These are phyloP conservation scores for Suillus lakei DNA, from an alignment of 768 basidiomycete species.

Conservation along the genomic window DNA sequence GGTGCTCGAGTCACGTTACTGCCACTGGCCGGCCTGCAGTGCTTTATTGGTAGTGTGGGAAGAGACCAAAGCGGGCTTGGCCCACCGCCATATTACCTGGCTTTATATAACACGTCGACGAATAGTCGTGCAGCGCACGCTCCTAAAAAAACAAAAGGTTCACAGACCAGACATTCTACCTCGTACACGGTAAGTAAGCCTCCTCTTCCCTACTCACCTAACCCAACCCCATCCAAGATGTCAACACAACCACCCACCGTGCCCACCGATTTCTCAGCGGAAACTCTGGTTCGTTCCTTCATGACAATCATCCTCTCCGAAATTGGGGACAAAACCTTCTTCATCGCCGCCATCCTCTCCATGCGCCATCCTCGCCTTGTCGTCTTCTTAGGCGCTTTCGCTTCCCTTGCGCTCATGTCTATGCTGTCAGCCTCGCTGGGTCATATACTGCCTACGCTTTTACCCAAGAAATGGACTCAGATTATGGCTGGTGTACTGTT, in stretches of 20 bases:
- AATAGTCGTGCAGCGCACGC: not conserved
- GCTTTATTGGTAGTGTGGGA: not conserved
- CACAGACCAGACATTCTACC: not conserved
- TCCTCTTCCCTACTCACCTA: not conserved
- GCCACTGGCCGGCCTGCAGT: too few species aligned
- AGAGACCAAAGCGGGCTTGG: not conserved
- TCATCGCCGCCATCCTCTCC: conserved; percentile 88
- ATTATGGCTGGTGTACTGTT: conserved; percentile 81
- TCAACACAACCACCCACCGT: not conserved
- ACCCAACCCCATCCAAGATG: not conserved
- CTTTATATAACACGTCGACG: not conserved
- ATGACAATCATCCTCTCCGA: conserved; percentile 92
- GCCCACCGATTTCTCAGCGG: not conserved
- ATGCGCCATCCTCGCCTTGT: conserved; percentile 88
- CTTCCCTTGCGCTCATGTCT: conserved; percentile 91
- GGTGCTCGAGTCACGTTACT: too few species aligned
- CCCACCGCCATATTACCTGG: not conserved
- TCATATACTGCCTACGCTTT: conserved; percentile 82
- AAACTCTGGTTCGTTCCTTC: conserved; percentile 80
- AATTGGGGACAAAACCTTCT: conserved; percentile 95
- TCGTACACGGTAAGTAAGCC: not conserved
- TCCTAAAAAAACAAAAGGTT: not conserved
- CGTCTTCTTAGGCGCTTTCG: conserved; percentile 90
- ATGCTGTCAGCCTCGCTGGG: conserved; percentile 94
- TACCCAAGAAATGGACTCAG: conserved; percentile 74